Base-by-base conservation (phyloP, 2,329 filamentous ascomycete genomes). In the Hymenoscyphus linearis region DNA sequence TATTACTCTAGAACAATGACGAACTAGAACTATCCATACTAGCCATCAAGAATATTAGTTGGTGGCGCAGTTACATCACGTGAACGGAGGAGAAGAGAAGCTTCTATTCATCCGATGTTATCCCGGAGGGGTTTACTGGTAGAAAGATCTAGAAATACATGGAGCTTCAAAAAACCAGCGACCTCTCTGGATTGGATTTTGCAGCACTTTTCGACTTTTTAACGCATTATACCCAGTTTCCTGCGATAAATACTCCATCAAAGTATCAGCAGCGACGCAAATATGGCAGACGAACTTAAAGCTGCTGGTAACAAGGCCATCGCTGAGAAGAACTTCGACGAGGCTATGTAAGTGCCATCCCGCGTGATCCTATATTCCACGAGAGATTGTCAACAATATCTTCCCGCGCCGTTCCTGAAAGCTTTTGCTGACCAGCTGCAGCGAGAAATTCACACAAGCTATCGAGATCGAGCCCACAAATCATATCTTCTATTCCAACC, bases 261-360 rank as follows among this genome's bases (percentile, higher is more conserved):
- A 18, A 22, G 12, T 25, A n/a, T 35, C 27, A 37, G 25, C n/a
- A 27, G 31, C 31, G 31, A 31, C 31, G 44, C n/a, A 66, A 62
- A 22, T 47, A 74, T 74, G 72, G 85, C 84, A 69, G 85, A 88
- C 76, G 84, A 93, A 85, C 86, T 99, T 72, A 99, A 99, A 83
- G 91, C 93, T 73, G 89, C 95, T 75, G 95, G 93, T 81, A 99
- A 99, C 83, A 96, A 96, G 82, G 93, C 96, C 78, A 99, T 99
- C 77, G 89, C 91, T 68, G 92, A 91, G 65, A 98, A 98, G 84
- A 92, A 98, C 78, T 99, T 96, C 76, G 84, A 92, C 72, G 91
- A 93, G 76, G 95, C 95, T 73, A 86, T 96, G 93, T 98, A 84
- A 78, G 91, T 86, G 68, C 16, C 37, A n/a, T n/a, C 16, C n/a